Percentiles rank a stretch among this genome's conserved stretches.
phyloP scores from a whole-genome alignment of 1,139 yeast genomes.

The Sugiyamaella neomexicana region DNA sequence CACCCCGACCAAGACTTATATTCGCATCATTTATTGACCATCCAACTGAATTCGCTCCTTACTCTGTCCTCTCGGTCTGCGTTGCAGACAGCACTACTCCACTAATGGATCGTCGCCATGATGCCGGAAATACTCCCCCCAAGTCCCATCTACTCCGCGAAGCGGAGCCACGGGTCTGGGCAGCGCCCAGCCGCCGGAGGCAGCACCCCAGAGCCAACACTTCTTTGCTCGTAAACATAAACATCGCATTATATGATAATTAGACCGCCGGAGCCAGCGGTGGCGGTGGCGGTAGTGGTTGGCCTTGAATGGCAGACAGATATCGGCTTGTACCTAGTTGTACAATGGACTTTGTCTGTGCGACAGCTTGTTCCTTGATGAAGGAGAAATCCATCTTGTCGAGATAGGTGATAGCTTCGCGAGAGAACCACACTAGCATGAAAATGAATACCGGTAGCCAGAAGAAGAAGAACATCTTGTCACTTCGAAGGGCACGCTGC shows the following conservation, averaged over 20 bases:
- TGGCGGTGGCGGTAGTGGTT: not conserved
- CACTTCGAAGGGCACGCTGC: conserved; percentile 66
- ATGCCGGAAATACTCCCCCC: too few relatives aligned
- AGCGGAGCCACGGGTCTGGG: too few relatives aligned
- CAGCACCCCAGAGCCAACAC: not conserved
- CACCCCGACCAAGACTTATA: too few relatives aligned
- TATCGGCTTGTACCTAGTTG: conserved; percentile 16
- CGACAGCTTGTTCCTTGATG: conserved; percentile 18
- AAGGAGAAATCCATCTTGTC: conserved; percentile 18
- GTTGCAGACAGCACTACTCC: too few relatives aligned
- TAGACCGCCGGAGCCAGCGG: not conserved
- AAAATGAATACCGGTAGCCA: conserved; percentile 49
- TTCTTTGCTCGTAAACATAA: not conserved
- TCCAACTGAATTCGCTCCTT: too few relatives aligned
- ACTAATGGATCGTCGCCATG: too few relatives aligned
- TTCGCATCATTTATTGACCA: too few relatives aligned
- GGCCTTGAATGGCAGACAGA: conserved; percentile 14
- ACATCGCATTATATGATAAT: not conserved
- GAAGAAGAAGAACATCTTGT: conserved; percentile 80
- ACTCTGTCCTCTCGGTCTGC: too few relatives aligned
- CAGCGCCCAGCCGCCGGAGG: not conserved
- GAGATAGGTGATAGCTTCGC: conserved; percentile 25
- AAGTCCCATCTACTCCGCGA: too few relatives aligned
- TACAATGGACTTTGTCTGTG: conserved; percentile 14
- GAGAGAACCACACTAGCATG: conserved; percentile 33